Evolutionary conservation across 2,329 filamentous ascomycete species (phyloP).

Genomic region (Paecilomyces variotii): DNA sequence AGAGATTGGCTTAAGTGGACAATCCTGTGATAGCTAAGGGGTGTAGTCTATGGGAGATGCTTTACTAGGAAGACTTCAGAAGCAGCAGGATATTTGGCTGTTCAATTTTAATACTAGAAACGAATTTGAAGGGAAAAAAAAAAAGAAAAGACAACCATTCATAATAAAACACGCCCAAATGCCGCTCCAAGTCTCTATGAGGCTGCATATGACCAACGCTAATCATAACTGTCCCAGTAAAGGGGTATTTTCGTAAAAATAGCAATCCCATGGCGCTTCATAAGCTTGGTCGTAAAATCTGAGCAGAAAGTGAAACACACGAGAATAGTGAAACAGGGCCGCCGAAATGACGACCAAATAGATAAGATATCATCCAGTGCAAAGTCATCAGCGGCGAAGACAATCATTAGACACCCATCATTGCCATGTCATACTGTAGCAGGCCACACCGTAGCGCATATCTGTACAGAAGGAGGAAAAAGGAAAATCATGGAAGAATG

Average conservation of each 20-base stretch:
- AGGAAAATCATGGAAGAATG: neutral
- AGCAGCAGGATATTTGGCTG: neutral
- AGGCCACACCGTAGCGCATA: neutral
- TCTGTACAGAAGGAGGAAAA: neutral
- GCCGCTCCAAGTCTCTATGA: neutral
- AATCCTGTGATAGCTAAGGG: neutral
- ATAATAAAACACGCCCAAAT: neutral
- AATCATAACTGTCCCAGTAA: neutral
- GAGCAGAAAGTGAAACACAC: neutral
- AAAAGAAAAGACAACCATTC: neutral
- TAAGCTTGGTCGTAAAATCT: neutral
- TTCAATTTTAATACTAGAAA: neutral
- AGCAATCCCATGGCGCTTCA: neutral
- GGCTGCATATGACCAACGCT: neutral
- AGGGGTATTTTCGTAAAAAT: neutral
- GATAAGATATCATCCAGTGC: neutral
- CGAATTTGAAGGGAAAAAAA: no score
- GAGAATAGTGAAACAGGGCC: neutral
- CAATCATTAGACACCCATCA: neutral
- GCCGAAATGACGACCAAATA: neutral
- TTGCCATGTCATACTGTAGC: neutral
- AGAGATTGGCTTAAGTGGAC: neutral
- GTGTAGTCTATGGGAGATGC: neutral
- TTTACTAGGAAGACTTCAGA: neutral
- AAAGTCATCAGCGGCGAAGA: neutral